Percentiles rank a stretch among this genome's conserved stretches.
Evolutionary conservation across 1,139 yeast species (phyloP).

Genomic region (Candida labiduridarum): DNA sequence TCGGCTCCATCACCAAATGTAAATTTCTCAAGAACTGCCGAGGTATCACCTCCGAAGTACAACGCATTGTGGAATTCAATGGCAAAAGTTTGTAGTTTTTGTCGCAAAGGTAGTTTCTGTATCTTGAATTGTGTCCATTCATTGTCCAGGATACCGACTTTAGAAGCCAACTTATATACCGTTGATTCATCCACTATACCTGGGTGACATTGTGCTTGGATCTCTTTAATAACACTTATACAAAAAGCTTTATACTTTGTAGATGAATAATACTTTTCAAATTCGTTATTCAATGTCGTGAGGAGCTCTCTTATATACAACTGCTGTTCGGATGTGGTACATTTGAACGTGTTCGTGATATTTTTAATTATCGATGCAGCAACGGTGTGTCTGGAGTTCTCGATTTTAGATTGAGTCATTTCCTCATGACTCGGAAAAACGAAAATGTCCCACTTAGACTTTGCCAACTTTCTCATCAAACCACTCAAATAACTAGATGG

Average conservation of each 20-base stretch:
- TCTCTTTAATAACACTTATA: constrained; percentile 25
- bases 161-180: constrained; percentile 27
- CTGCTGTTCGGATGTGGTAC: constrained; percentile 2
- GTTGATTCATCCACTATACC: constrained; percentile 18
- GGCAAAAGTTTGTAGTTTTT: constrained; percentile 30
- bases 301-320: constrained; percentile 26
- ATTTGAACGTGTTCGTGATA: constrained; percentile 15
- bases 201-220: constrained; percentile 26
- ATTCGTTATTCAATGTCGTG: constrained; percentile 30
- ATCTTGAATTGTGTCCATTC: constrained; percentile 30
- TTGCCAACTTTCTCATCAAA: constrained; percentile 25
- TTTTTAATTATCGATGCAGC: constrained; percentile 24
- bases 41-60: constrained; percentile 22
- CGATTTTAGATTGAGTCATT: constrained; percentile 22
- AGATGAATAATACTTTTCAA: constrained; percentile 27
- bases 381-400: constrained; percentile 24
- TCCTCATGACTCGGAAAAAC: constrained; percentile 22
- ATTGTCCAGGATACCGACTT: constrained; percentile 32
- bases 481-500: constrained; percentile 28
- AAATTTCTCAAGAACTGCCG: constrained; percentile 26
- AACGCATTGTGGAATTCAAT: constrained; percentile 29
- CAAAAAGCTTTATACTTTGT: constrained; percentile 33
- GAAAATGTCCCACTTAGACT: constrained; percentile 21
- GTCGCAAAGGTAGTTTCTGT: constrained; percentile 25
- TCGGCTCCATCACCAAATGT: constrained; percentile 24